Base-by-base conservation (phyloP, 495 filamentous ascomycete genomes). In the Penicillium cosmopolitanum region DNA sequence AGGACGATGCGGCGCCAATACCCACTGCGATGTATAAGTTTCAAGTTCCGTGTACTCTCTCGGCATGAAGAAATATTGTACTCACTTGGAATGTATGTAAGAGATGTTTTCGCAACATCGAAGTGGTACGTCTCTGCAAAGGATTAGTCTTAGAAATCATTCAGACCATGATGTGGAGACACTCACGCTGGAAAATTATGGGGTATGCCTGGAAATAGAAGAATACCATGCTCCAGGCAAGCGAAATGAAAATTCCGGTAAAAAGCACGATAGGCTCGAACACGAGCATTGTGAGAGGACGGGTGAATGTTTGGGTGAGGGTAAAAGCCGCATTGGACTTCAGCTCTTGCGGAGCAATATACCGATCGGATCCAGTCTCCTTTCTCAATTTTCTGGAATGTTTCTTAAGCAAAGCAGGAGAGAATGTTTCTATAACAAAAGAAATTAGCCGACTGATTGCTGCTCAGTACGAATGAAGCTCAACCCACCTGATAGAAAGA, bases 221-320 rank as follows among this genome's bases (percentile, higher is more conserved):
- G 51, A 72, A 92, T 61, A 93, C 91, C 40, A 93, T 86, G n/a
- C 83, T 84, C 67, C 92, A 92, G 13, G 85, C 80, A 4, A 90
- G 72, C 0, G 87, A 80, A 2, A 91, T 79, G 70, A 90, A 93
- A 10, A 91, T 70, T 38, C 87, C 89, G 0, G 80, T 85, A 33
- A 86, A 87, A 13, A 84, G 74, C 12, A 93, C 84, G 33, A 92
- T 81, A 1, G 86, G 82, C 66, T 92, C 90, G 33, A 68, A 73
- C 6, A 75, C 25, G 8, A 80, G 61, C 72, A 82, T 78, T 1
- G 73, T 67, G 1, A 85, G 55, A 23, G 82, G 82, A 2, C 82
- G 71, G 9, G 75, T 79, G n/a, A 84, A 67, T 1, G 75, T 78
- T n/a, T 80, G 70, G 2, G 67, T 68, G 3, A 70, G 66, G 55